Conservation (phyloP, 805 yeast genomes). For the Blastobotrys chiropterorum region DNA sequence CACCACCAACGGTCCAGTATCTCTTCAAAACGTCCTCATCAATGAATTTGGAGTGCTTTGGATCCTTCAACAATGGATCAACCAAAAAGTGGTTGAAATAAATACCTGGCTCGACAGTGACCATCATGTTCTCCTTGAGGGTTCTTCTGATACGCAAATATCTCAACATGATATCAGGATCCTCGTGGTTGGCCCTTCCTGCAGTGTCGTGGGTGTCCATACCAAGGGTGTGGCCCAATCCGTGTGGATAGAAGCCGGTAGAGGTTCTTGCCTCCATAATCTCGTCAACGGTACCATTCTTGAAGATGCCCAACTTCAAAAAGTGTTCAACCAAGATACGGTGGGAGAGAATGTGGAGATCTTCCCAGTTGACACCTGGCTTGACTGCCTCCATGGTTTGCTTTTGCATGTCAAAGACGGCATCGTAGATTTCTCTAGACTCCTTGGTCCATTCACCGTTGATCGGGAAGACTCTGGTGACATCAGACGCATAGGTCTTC, state of each 20-base stretch:
- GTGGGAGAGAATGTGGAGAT: conserved; percentile 75
- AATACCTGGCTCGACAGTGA: conserved; percentile 93
- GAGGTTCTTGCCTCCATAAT: conserved; percentile 65
- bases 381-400: conserved; percentile 63
- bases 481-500: conserved; percentile 88
- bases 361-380: conserved; percentile 86
- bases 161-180: conserved; percentile 66
- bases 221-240: conserved; percentile 89
- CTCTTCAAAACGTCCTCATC: conserved; percentile 60
- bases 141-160: conserved; percentile 77
- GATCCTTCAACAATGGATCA: conserved; percentile 46
- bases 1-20: conserved; percentile 93
- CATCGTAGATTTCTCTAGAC: conserved; percentile 71
- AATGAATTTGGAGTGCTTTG: conserved; percentile 49
- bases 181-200: conserved; percentile 80
- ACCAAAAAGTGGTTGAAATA: conserved; percentile 83
- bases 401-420: conserved; percentile 78
- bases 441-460: conserved; percentile 86
- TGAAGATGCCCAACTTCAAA: conserved; percentile 69
- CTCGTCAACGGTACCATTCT: conserved; percentile 50
- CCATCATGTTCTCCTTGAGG: conserved; percentile 69
- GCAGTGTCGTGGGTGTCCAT: conserved; percentile 96
- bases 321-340: conserved; percentile 66
- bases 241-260: conserved; percentile 87
- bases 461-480: conserved; percentile 92